Percentiles rank a stretch among this genome's conserved stretches.
phyloP scores from a whole-genome alignment of 1,284 basidiomycete species.

The Lentinula novae-zelandiae region DNA sequence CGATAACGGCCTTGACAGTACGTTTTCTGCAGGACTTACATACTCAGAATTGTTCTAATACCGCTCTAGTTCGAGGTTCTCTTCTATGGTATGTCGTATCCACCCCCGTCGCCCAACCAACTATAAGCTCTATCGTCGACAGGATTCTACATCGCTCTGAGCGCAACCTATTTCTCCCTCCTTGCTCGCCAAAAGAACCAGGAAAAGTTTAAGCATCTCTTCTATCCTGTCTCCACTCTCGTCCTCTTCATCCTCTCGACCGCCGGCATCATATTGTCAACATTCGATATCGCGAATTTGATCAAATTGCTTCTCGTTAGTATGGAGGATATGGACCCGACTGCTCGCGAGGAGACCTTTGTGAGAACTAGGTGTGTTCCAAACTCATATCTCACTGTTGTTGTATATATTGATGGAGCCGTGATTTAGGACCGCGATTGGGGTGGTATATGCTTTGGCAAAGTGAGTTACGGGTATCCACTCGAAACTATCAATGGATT shows the following conservation, averaged over 20 bases:
- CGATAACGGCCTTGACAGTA: slow-evolving; percentile 2
- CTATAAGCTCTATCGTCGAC: no score
- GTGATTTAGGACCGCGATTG: background rate
- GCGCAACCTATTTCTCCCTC: slow-evolving; percentile 1
- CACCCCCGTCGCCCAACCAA: background rate
- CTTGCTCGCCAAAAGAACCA: background rate
- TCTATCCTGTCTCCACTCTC: slow-evolving; percentile 4
- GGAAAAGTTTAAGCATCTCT: background rate
- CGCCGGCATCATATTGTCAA: slow-evolving; percentile 1
- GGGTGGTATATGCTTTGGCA: background rate
- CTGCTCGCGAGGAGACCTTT: background rate
- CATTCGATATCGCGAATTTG: background rate
- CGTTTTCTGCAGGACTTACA: background rate
- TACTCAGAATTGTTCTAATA: background rate
- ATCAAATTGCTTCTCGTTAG: background rate
- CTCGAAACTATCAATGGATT: background rate
- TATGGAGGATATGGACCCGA: background rate
- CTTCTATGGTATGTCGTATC: slow-evolving; percentile 1
- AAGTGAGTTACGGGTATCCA: background rate
- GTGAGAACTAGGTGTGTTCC: background rate
- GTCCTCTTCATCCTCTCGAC: background rate
- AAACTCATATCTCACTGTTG: background rate
- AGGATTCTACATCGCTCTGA: slow-evolving; percentile 3
- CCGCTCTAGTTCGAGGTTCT: background rate
- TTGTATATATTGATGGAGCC: background rate